Evolutionary conservation across 768 basidiomycete genomes (phyloP), one percentile per base, ranked within the genome.

Genomic region (Termitomyces sp.): DNA sequence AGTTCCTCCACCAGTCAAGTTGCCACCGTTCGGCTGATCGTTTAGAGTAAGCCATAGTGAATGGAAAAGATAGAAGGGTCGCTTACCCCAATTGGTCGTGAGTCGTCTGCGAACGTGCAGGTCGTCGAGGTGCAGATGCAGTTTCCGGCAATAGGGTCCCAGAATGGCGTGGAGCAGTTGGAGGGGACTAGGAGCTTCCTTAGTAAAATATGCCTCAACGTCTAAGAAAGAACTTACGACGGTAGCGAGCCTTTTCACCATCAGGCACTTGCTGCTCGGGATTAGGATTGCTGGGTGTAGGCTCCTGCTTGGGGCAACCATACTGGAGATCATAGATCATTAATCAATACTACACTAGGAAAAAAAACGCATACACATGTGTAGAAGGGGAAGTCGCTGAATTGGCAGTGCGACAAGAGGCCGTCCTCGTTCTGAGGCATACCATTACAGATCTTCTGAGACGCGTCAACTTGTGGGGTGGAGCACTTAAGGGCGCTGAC

Each of bases 101-200:
- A 79, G 43, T 76, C 68, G 63, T 92, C 89, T 3, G 68, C 67
- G 69, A 91, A 91, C 0, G 76, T 71, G 67, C 91, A 91, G 1
- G 70, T 71, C 50, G 57, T 60, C 1, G 79, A 76, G 0, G 70
- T 77, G 70, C 89, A 91, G 51, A 85, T 70, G 61, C 90, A 91
- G 38, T 75, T 70, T 62, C 82, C 84, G 28, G 61, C 73, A 50
- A 90, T 77, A 1, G 90, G 90, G 67, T 91, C 89, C 87, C 87
- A 91, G 77, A 87, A 91, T 3, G 85, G 77, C 10, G 87, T 90
- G 4, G 85, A 85, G 69, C 88, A 90, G 71, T 87, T 87, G 21
- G 76, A 56, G 23, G 87, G 81, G 3, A 89, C 86, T 87, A n/a
- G 23, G 40, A 51, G 5, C 14, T 8, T 49, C 31, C 19, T 57